A percentile compares a stretch with the other conserved stretches of the same genome.
phyloP scores from a whole-genome alignment of 352 stramenopile species.

The Globisporangium recalcitrans region DNA sequence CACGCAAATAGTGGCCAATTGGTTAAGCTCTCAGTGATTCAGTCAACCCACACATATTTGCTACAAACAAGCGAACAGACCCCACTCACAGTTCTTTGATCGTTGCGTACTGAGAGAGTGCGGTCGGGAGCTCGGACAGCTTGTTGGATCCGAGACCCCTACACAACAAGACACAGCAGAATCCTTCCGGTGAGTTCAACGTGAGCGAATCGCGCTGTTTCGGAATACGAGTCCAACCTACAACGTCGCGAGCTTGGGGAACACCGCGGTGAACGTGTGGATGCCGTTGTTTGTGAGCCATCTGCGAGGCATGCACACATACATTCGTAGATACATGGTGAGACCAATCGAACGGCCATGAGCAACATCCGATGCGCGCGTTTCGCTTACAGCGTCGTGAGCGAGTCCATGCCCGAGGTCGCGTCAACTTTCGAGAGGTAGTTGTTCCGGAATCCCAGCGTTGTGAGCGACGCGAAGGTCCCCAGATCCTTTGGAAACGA shows the following conservation, averaged over 20 bases:
- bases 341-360: too few species aligned
- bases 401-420: neutral
- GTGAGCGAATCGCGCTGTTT: neutral
- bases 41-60: too few species aligned
- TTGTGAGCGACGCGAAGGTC: neutral
- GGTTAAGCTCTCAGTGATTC: too few species aligned
- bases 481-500: neutral
- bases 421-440: neutral
- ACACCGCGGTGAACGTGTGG: constrained; percentile 4
- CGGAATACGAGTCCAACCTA: neutral
- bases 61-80: neutral
- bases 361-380: too few species aligned
- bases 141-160: neutral
- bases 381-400: neutral
- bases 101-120: neutral
- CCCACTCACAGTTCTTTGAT: neutral
- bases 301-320: neutral
- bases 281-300: constrained; percentile 7
- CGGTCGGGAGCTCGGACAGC: neutral
- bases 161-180: neutral
- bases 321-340: too few species aligned
- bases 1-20: too few species aligned
- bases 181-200: neutral
- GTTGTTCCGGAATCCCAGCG: neutral
- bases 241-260: neutral